Base-by-base conservation (phyloP, 176 grass and related monocot species). In the Areca catechu region DNA sequence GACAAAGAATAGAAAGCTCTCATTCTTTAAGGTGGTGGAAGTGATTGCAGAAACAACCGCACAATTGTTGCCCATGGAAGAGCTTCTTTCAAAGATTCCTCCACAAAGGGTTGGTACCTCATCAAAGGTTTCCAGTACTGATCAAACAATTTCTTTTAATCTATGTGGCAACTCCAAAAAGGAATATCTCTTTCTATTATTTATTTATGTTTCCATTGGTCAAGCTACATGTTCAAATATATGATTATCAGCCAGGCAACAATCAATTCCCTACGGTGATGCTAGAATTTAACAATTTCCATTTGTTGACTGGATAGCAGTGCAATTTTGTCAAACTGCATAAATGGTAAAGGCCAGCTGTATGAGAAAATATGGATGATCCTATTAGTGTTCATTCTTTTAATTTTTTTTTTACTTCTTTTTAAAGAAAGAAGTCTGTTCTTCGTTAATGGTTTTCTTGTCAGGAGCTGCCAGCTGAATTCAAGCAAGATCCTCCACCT, bases 11-110 rank as follows among this genome's bases (percentile, higher is more conserved):
- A 74, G 74, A 51, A 68, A 9, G 18, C 48, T 71, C 53, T 82
- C 86, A 2, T 89, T 71, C 75, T 95, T 86, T 76, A 95, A 90
- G 73, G 71, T 90, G 16, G 77, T 95, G 4, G 86, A 95, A 60
- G 74, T 68, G 5, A 61, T 95, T 71, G 91, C 86, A 50, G 91
- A 95, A 83, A 86, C 83, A 15, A 90, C 77, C 47, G 77, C 86
- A 57, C 91, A 86, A 18, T 56, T 79, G 57, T 68, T 73, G 34
- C 79, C 80, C n/a, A 84, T 79, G 77, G 86, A 95, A 29, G 71
- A 95, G 9, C 86, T 90, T 58, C 91, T 95, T 66, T 25, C 80
- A 25, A 71, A 60, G 17, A 64, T 95, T 37, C 79, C 82, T 60
- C 79, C 82, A 49, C 60, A 90, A 68, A 65, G 65, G 76, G 86